These are phyloP conservation scores for Mycena olivaceomarginata DNA, from an alignment of 768 basidiomycete species.

Conservation along the genomic window DNA sequence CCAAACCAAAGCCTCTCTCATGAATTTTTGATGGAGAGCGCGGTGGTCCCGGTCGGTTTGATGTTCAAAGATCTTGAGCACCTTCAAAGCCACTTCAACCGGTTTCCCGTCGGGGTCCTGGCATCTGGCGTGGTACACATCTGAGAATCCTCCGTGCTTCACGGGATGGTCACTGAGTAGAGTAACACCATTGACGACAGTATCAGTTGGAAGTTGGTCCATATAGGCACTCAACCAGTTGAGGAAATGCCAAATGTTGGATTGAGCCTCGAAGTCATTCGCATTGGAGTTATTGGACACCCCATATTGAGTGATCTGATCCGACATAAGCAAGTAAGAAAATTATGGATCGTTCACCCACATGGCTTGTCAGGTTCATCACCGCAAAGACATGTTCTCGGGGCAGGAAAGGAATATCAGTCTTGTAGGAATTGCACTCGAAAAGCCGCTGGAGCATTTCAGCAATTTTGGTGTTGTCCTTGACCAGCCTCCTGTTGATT, in stretches of 20 bases:
- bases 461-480: conserved; percentile 1
- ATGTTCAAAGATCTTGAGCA: not conserved
- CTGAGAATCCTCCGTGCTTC: not conserved
- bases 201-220: not conserved
- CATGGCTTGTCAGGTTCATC: not conserved
- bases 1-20: conserved; percentile 2
- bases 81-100: not conserved
- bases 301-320: not conserved
- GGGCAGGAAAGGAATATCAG: not conserved
- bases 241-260: not conserved
- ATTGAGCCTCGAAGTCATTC: not conserved
- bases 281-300: not conserved
- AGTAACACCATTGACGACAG: not conserved
- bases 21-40: not conserved
- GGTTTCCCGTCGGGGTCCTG: not conserved
- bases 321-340: not conserved
- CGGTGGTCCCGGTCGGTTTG: not conserved
- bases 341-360: not conserved
- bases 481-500: not conserved
- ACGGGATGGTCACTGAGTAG: not conserved
- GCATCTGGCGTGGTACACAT: not conserved
- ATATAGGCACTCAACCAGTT: not conserved
- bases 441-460: not conserved
- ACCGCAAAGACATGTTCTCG: not conserved
- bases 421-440: conserved; percentile 2